Evolutionary conservation across 176 grass and related monocot species (phyloP), one percentile per base, ranked within the genome.

Genomic region (Cenchrus purpureus): DNA sequence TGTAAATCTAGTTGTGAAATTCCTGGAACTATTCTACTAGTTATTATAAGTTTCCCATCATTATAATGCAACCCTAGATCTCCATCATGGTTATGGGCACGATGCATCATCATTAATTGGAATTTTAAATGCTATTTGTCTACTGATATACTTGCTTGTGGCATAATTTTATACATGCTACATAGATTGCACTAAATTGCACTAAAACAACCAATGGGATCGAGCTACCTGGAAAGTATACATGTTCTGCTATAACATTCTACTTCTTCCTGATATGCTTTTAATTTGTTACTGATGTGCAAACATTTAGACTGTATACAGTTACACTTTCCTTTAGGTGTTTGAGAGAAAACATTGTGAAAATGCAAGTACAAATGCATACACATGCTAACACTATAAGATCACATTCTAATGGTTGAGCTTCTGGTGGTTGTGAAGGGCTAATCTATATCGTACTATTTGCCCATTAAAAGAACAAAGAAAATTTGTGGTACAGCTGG

Each of bases 301-400:
- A 45, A 46, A 81, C 29, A 1, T 81, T 22, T 15, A 55, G 10
- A 74, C n/a, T 79, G 9, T 15, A 17, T 10, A 17, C 31, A 25
- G 34, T 19, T 74, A 61, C 5, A 11, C 8, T 40, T 68, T 85
- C 43, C 12, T 71, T 65, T 64, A 72, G 58, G 83, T 58, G 65
- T 85, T 32, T 4, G 34, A 78, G 37, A 71, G 56, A 82, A 50
- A 52, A 65, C 54, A 74, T 20, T 53, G 16, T 58, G 48, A 66
- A 82, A 79, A 86, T 78, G 73, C 72, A 66, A 86, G 25, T 57
- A 77, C 56, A 81, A 44, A 73, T 4, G 8, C 31, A 80, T 70
- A 70, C 40, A 42, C 50, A 43, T 82, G 78, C 31, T 65, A 63
- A 69, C 71, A 68, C 22, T 70, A 19, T 65, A 63, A 58, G 40